A percentile compares a stretch with the other conserved stretches of the same genome.
Conservation (phyloP, 305 asterid species). For the Euphrasia arctica region DNA sequence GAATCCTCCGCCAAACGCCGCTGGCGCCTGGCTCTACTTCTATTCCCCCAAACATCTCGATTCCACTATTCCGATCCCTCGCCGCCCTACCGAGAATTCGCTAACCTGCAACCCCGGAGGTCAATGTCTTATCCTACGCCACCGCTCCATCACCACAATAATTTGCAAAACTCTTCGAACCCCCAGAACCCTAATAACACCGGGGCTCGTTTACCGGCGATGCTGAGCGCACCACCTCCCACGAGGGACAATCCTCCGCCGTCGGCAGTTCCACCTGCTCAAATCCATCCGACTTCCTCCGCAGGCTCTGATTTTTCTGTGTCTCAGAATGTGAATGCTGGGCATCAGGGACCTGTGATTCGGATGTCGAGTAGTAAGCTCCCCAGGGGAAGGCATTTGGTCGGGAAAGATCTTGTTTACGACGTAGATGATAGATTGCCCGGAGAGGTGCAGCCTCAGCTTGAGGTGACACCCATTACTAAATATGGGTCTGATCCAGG, state of each 20-base stretch:
- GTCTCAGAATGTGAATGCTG: conserved; percentile 36
- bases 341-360: conserved; percentile 41
- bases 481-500: conserved; percentile 79
- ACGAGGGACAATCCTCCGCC: conserved; percentile 37
- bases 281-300: conserved; percentile 45
- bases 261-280: conserved; percentile 27
- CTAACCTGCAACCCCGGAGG: conserved; percentile 52
- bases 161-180: conserved; percentile 32
- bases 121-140: conserved; percentile 45
- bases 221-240: conserved; percentile 61
- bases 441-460: conserved; percentile 80
- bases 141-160: conserved; percentile 31
- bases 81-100: conserved; percentile 29
- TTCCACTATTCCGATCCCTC: conserved; percentile 1
- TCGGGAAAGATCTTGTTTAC: conserved; percentile 51
- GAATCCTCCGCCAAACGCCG: conserved; percentile 60
- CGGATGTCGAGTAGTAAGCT: conserved; percentile 74
- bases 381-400: conserved; percentile 74
- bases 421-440: conserved; percentile 67
- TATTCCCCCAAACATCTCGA: conserved; percentile 28
- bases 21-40: conserved; percentile 37
- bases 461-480: conserved; percentile 83
- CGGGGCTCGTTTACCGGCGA: conserved; percentile 73
- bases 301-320: conserved; percentile 46
- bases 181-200: conserved; percentile 36